These are phyloP conservation scores for Entophlyctis helioformis DNA, from an alignment of 192 early-diverging fungal genomes.

Conservation along the genomic window DNA sequence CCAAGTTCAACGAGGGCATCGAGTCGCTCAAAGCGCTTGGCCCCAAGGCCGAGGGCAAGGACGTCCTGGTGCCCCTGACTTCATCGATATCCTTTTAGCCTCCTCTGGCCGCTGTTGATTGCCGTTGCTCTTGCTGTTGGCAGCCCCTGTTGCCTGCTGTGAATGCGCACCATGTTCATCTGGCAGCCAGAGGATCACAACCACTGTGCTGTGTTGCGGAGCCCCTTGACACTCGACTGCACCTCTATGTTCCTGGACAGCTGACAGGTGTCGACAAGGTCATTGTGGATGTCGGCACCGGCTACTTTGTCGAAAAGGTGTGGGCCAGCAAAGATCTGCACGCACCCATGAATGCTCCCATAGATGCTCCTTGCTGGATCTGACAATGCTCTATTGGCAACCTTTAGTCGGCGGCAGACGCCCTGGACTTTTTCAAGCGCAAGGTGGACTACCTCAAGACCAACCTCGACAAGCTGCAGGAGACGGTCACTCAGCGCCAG, in stretches of 20 bases:
- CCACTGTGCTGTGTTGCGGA: no score
- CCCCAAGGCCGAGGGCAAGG: constrained; percentile 39
- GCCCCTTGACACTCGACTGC: neutral
- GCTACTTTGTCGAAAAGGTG: constrained; percentile 92
- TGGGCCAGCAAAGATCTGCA: neutral
- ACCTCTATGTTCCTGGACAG: constrained; percentile 87
- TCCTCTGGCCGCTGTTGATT: neutral
- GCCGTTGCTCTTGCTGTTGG: neutral
- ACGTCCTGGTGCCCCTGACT: constrained; percentile 67
- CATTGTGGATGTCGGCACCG: constrained; percentile 92
- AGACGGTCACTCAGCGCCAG: constrained; percentile 69
- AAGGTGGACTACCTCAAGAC: constrained; percentile 76
- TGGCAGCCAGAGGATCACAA: no score
- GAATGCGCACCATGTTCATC: no score
- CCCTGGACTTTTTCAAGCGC: constrained; percentile 64
- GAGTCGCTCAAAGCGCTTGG: constrained; percentile 54
- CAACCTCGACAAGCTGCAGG: constrained; percentile 70
- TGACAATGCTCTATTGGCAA: neutral
- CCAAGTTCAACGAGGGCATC: constrained; percentile 73
- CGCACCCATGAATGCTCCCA: no score
- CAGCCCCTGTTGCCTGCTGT: no score
- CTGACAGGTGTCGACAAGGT: constrained; percentile 70
- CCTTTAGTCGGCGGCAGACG: constrained; percentile 41
- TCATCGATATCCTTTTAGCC: constrained; percentile 28
- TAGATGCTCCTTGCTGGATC: no score